Evolutionary conservation across 345 rosid genomes (phyloP).

Genomic region (Sonneratia caseolaris): DNA sequence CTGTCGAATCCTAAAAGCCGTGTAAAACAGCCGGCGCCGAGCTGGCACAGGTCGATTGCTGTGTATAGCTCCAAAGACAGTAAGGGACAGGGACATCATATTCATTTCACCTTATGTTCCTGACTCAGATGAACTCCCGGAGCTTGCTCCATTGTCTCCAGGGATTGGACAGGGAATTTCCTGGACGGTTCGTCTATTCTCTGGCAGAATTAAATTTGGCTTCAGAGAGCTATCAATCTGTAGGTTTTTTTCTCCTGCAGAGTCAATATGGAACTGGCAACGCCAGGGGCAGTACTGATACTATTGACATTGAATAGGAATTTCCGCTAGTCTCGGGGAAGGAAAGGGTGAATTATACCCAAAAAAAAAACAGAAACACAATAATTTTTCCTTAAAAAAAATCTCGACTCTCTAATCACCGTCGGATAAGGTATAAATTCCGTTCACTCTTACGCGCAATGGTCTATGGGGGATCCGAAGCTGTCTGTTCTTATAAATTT

Average conservation of each 20-base stretch:
- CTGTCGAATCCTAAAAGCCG: no score
- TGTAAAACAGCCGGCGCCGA: no score
- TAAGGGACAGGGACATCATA: no score
- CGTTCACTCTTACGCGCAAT: no score
- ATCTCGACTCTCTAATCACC: no score
- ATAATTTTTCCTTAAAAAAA: no score
- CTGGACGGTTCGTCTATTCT: not conserved
- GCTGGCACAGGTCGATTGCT: no score
- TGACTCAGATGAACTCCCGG: not conserved
- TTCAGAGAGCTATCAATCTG: not conserved
- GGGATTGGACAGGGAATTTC: not conserved
- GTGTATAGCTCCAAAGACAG: no score
- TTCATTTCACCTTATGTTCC: not conserved
- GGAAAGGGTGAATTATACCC: not conserved
- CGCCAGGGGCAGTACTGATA: not conserved
- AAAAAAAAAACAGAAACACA: no score
- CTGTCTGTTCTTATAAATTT: no score
- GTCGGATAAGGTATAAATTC: no score
- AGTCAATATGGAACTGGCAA: not conserved
- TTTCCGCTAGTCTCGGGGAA: not conserved
- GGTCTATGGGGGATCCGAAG: no score
- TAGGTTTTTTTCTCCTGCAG: not conserved
- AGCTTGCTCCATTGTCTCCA: not conserved
- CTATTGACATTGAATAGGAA: not conserved
- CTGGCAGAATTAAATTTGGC: not conserved